Evolutionary conservation across 2,329 filamentous ascomycete genomes (phyloP).

Genomic region (Xylariales sp.): DNA sequence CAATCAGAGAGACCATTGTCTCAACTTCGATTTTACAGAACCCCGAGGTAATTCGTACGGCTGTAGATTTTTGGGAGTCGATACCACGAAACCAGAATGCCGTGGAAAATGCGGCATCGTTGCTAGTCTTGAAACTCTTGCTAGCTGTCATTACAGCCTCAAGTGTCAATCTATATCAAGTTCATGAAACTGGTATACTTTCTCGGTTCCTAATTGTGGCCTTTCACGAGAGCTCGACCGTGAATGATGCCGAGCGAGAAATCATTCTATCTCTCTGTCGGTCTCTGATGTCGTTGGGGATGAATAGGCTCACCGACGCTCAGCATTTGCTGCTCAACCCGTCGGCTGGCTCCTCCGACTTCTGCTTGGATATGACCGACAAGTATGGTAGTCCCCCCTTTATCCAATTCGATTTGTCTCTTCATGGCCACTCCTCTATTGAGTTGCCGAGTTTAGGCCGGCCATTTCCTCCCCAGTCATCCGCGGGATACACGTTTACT

Average conservation of each 20-base stretch:
- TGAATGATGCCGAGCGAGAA: conserved; percentile 66
- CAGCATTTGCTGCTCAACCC: conserved; percentile 73
- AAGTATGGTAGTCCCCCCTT: conserved; percentile 82
- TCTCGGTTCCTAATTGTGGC: conserved; percentile 73
- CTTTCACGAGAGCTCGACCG: conserved; percentile 63
- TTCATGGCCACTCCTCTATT: conserved; percentile 88
- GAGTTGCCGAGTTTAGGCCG: conserved; percentile 89
- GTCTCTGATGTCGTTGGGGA: conserved; percentile 77
- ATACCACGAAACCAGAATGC: conserved; percentile 62
- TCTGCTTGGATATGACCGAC: conserved; percentile 78
- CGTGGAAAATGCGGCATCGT: conserved; percentile 64
- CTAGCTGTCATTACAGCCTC: conserved; percentile 69
- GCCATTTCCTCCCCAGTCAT: conserved; percentile 82
- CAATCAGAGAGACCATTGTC: conserved; percentile 62
- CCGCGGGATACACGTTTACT: conserved; percentile 88
- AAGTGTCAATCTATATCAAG: conserved; percentile 74
- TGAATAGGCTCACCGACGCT: conserved; percentile 84
- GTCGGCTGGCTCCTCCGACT: conserved; percentile 69
- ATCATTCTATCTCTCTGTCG: conserved; percentile 75
- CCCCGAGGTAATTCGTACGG: conserved; percentile 70
- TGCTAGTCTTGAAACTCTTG: conserved; percentile 75
- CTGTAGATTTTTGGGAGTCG: conserved; percentile 73
- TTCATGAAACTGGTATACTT: conserved; percentile 79
- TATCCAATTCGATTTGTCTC: conserved; percentile 92
- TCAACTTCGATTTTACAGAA: conserved; percentile 66